Conservation (phyloP, 371 early-diverging fungal genomes). For the Ecytonucleospora hepatopenaei region DNA sequence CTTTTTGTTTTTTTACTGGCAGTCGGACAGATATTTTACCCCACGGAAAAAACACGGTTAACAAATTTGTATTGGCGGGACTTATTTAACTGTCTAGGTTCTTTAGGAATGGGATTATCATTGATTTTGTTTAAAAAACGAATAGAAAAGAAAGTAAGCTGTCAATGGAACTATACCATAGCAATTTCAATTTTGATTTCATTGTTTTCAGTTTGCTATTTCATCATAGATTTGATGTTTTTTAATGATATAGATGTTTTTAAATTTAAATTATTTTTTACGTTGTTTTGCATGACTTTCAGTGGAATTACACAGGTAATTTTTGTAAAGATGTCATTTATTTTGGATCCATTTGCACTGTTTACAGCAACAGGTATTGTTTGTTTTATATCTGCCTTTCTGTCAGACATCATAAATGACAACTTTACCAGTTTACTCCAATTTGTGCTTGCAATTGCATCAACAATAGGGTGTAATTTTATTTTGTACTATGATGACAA, state of each 20-base stretch:
- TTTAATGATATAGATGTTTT: not conserved
- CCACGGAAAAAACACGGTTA: not conserved
- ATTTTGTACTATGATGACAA: not conserved
- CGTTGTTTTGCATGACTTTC: not conserved
- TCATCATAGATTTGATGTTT: not conserved
- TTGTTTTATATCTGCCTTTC: not conserved
- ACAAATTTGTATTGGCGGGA: not conserved
- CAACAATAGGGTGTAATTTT: not conserved
- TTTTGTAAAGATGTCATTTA: not conserved
- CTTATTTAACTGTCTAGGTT: not conserved
- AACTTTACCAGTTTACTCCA: not conserved
- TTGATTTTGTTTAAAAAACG: not conserved
- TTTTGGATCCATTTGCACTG: not conserved
- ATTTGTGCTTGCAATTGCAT: not conserved
- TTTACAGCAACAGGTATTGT: not conserved
- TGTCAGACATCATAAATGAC: not conserved
- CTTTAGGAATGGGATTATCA: not conserved
- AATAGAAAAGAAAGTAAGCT: not conserved
- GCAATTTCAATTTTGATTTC: not conserved
- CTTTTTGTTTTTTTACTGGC: not conserved
- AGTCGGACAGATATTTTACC: not conserved
- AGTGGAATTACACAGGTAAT: not conserved
- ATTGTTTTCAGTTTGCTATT: not conserved
- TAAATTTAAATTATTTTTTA: not conserved
- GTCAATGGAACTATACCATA: not conserved